Evolutionary conservation across 306 rosid genomes (phyloP).

Genomic region (Fragaria iinumae): DNA sequence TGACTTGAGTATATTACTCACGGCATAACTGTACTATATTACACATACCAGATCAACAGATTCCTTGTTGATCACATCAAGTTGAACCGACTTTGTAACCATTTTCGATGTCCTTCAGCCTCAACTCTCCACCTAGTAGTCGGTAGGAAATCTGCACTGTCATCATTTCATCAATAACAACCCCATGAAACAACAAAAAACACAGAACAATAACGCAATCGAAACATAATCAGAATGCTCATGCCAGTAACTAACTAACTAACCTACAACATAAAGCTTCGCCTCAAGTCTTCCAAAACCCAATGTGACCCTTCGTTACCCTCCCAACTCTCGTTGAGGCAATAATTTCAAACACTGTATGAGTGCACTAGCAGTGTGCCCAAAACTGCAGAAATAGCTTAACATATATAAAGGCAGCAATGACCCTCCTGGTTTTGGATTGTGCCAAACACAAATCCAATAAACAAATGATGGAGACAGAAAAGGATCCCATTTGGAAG

Average conservation of each 20-base stretch:
- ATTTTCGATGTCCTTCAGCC: conserved; percentile 30
- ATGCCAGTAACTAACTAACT: background rate
- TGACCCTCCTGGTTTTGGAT: conserved; percentile 18
- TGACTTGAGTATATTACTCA: background rate
- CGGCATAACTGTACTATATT: background rate
- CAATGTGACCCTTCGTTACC: background rate
- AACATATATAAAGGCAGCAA: conserved; percentile 1
- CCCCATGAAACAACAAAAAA: background rate
- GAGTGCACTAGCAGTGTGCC: background rate
- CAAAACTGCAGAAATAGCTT: background rate
- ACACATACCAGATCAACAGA: conserved; percentile 64
- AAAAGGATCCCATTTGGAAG: conserved; percentile 10
- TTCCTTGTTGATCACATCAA: conserved; percentile 61
- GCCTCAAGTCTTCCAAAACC: background rate
- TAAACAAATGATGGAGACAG: conserved; percentile 27
- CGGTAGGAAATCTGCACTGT: conserved; percentile 1
- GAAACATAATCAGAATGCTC: background rate
- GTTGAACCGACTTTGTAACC: conserved; percentile 38
- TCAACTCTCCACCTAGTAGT: conserved; percentile 15
- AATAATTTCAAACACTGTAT: background rate
- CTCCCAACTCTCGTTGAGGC: background rate
- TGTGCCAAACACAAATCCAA: conserved; percentile 10
- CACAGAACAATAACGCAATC: background rate
- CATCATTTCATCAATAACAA: background rate
- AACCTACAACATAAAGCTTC: background rate